Percentiles rank a stretch among this genome's conserved stretches.
Conservation (phyloP, 148 eudicot genomes). For the Vaccinium myrtillus region DNA sequence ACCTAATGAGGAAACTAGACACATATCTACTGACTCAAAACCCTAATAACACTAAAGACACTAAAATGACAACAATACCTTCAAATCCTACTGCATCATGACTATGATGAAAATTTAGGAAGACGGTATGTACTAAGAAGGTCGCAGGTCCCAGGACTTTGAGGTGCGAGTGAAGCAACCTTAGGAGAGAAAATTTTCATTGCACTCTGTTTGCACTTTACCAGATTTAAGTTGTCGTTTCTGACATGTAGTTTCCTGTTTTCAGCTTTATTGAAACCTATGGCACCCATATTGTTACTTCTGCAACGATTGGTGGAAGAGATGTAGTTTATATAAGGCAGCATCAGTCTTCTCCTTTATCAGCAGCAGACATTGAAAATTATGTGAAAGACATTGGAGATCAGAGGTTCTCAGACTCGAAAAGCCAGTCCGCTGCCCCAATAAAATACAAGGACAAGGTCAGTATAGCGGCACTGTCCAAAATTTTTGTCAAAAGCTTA, state of each 20-base stretch:
- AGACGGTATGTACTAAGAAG: no score
- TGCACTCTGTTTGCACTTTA: not conserved
- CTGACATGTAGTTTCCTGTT: conserved; percentile 28
- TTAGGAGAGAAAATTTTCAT: not conserved
- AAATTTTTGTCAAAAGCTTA: not conserved
- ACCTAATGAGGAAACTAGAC: no score
- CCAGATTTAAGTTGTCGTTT: not conserved
- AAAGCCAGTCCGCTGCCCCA: conserved; percentile 62
- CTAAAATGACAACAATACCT: no score
- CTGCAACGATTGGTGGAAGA: conserved; percentile 93
- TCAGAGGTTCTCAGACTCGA: conserved; percentile 70
- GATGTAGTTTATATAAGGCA: conserved; percentile 92
- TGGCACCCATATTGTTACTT: conserved; percentile 91
- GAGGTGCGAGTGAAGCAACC: not conserved
- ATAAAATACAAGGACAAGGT: conserved; percentile 96
- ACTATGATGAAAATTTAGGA: no score
- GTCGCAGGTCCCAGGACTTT: no score
- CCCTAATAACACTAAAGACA: no score
- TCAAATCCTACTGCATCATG: no score
- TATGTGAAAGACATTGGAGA: conserved; percentile 86
- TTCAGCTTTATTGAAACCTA: conserved; percentile 94
- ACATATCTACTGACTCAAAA: no score
- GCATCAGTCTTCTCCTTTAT: conserved; percentile 85
- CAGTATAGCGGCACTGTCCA: conserved; percentile 31
- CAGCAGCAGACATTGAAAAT: conserved; percentile 70